These are phyloP conservation scores for Fusarium newnesense DNA, from an alignment of 2,329 filamentous ascomycete genomes.

Conservation along the genomic window DNA sequence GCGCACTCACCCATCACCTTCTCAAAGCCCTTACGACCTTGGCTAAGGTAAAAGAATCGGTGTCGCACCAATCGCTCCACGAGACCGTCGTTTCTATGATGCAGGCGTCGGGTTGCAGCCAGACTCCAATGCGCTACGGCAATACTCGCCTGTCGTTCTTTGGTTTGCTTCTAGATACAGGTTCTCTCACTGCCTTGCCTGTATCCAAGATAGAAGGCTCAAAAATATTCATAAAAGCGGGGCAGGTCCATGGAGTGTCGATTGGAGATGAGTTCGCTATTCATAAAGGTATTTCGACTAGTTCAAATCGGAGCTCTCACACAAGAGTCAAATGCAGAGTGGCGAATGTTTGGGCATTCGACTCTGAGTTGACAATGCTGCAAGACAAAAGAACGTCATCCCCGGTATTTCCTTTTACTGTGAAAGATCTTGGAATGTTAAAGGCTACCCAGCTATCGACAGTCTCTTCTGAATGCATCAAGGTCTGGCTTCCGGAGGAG, in stretches of 20 bases:
- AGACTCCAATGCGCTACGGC: not conserved
- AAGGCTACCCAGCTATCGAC: not conserved
- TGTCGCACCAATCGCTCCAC: not conserved
- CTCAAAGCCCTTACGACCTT: not conserved
- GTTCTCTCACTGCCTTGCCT: fast-evolving
- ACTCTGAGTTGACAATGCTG: fast-evolving
- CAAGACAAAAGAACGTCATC: fast-evolving
- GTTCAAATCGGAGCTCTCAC: fast-evolving
- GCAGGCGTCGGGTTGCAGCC: not conserved
- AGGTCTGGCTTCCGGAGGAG: not conserved
- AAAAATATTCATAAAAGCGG: not conserved
- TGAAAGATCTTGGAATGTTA: fast-evolving
- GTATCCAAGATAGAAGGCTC: not conserved
- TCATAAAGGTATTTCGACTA: fast-evolving
- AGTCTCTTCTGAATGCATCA: fast-evolving
- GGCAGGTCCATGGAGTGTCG: not conserved
- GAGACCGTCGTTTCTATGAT: not conserved
- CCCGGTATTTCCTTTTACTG: fast-evolving
- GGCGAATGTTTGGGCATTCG: not conserved
- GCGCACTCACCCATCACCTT: not conserved
- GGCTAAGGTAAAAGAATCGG: fast-evolving
- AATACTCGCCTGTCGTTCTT: not conserved
- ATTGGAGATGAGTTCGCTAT: not conserved
- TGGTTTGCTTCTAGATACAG: fast-evolving
- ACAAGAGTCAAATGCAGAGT: not conserved